These are phyloP conservation scores for Lathyrus sativus DNA, from an alignment of 306 rosid genomes.

Conservation along the genomic window DNA sequence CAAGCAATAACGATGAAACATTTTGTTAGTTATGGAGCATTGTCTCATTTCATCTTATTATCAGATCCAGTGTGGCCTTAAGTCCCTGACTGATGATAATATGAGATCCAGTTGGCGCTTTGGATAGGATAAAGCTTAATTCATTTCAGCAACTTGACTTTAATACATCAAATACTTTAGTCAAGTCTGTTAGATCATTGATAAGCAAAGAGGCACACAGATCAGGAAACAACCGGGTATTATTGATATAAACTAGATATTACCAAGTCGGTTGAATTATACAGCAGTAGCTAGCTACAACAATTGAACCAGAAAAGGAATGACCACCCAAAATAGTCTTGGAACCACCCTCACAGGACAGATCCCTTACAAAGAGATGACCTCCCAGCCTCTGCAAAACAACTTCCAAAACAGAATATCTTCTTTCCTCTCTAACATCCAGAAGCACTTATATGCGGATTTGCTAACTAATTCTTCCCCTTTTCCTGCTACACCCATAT, in stretches of 20 bases:
- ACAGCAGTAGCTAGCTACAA: constrained; percentile 1
- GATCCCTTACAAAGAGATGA: constrained; percentile 16
- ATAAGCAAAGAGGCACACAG: constrained; percentile 11
- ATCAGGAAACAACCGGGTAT: constrained; percentile 1
- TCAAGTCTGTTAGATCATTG: background rate
- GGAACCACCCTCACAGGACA: background rate
- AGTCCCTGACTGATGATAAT: constrained; percentile 17
- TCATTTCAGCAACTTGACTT: constrained; percentile 10
- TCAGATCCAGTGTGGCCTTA: constrained; percentile 14
- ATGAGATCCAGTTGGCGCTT: background rate
- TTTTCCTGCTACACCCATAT: background rate
- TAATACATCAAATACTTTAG: background rate
- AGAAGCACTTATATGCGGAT: background rate
- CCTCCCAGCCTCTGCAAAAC: constrained; percentile 3
- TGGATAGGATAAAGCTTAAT: background rate
- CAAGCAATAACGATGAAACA: background rate
- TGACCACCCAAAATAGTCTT: background rate
- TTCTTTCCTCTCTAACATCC: background rate
- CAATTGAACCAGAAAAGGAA: constrained; percentile 3
- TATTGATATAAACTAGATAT: background rate
- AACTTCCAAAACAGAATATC: constrained; percentile 1
- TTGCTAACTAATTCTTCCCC: background rate
- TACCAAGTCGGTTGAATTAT: background rate
- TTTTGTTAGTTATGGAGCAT: constrained; percentile 12
- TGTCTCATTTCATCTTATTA: constrained; percentile 11